Base-by-base conservation (phyloP, 2,329 filamentous ascomycete genomes). In the Scedosporium apiospermum region DNA sequence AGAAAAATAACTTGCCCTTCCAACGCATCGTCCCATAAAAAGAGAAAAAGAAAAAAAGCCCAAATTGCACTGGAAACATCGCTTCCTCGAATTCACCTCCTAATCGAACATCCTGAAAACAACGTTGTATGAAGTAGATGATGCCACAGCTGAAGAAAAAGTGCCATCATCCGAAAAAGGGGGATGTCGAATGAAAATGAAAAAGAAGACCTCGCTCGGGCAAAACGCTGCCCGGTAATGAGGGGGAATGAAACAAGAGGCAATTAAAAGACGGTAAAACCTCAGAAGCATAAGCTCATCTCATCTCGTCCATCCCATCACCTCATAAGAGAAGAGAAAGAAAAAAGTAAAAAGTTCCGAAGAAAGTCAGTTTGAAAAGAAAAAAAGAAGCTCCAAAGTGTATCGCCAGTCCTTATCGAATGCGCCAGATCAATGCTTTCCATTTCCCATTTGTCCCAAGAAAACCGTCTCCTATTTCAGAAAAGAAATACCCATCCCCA, bases 321-420 rank as follows among this genome's bases (percentile, higher is more conserved):
- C 16, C 26, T 34, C 38, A 58, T 42, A 62, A 27, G 57, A 27
- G 57, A 27, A 60, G 27, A 59, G 16, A 23, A 64, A 23, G n/a
- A 57, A 55, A 62, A 62, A 23, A 18, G 55, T 49, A 30, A 62
- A 58, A 3, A 16, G 62, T 46, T 46, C 12, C 5, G 34, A 62
- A 38, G 58, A 53, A 63, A 41, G 61, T 51, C 57, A 18, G 44
- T 34, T 58, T 58, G 62, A 64, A 59, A 58, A 12, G 58, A 30
- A 60, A n/a, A 60, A 64, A 60, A 60, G 14, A 60, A 64, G 58
- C 18, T 23, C 21, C 42, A 26, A 38, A 60, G 55, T 55, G 21
- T 3, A 46, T 30, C 59, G 57, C 59, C 30, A 55, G 42, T 51
- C 62, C 64, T 49, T 62, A 63, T 63, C 60, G 62, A 64, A 62